Evolutionary conservation across 306 rosid species (phyloP), one percentile per base, ranked within the genome.

Genomic region (Quercus mongolica): DNA sequence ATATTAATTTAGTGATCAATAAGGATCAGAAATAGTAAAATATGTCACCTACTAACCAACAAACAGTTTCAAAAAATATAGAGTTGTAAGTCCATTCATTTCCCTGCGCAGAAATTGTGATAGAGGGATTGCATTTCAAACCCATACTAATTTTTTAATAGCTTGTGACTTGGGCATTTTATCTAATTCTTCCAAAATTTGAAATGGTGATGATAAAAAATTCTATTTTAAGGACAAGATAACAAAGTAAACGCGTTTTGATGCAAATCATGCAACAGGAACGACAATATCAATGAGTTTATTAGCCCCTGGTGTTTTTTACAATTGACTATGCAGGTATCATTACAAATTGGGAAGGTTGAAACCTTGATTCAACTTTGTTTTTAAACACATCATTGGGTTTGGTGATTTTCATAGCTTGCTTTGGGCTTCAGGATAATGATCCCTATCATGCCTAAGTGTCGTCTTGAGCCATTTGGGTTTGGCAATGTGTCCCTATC

Each of bases 401-500:
- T 68, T 68, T 68, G 72, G 72, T 68, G 49, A 17, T 64, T 64
- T 64, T 10, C 17, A 64, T 68, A 35, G 52, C 5, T 68, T 19
- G 54, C 72, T 68, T 68, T 68, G 51, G 72, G 52, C 52, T 35
- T 33, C 51, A 68, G 72, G 11, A 33, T 33, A 68, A 68, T 68
- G 52, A 33, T 15, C 25, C 54, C 52, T 15, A 68, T 35, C 26
- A 68, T 33, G 72, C 17, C 51, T 31, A n/a, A 15, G 46, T 11
- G 12, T 69, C 65, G 69, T 76, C 72, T n/a, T 73, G 76, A 75
- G 70, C 75, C 69, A 81, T 90, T 86, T 83, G 95, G 94, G 79
- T 90, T 86, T 83, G 97, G 95, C 89, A 79, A 73, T 82, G 82
- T 81, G 93, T 90, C 93, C 78, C 87, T 83, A 85, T 90, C 97